Evolutionary conservation across 2,329 filamentous ascomycete genomes (phyloP), one percentile per base, ranked within the genome.

Genomic region (Venturia aucupariae): DNA sequence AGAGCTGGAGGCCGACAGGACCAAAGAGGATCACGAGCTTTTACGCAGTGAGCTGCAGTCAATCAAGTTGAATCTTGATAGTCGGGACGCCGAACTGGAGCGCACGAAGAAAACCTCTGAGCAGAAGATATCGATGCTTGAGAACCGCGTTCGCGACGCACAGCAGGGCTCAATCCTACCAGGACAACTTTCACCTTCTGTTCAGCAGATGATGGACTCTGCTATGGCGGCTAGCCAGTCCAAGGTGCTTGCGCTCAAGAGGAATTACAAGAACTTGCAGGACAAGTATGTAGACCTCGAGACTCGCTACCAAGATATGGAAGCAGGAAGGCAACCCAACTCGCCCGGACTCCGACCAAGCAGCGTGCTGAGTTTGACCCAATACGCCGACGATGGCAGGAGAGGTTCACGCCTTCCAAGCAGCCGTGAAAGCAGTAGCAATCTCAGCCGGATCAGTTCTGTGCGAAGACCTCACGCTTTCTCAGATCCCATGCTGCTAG

Each of bases 41-140:
- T 80, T 87, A 15, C 80, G 85, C 44, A 83, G 80, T 64, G 81
- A 84, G 61, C 80, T 86, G 7, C 81, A 87, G 67, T 77, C 82
- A 63, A 77, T 89, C 27, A 79, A 80, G 59, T 77, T 86, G 76
- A 81, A 85, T 67, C 75, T 92, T 10, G 74, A 75, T 61, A 77
- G 79, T 65, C 76, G 79, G 17, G 80, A 85, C 51, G 71, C 75
- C 24, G 82, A 85, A 65, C 74, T 79, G 4, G 77, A 81, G 60
- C 75, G 76, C n/a, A 72, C 75, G 17, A 76, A 77, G 64, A 77
- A 75, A 64, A 76, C 76, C 13, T 82, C 81, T 67, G 77, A 82
- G 59, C 74, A 76, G 27, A 78, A 79, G 64, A 76, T 83, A 32
- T 73, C 76, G 35, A 77, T 81, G 64, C 71, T 83, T 2, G 78